A percentile compares a stretch with the other conserved stretches of the same genome.
phyloP scores from a whole-genome alignment of 306 rosid genomes.

The Delonix regia region DNA sequence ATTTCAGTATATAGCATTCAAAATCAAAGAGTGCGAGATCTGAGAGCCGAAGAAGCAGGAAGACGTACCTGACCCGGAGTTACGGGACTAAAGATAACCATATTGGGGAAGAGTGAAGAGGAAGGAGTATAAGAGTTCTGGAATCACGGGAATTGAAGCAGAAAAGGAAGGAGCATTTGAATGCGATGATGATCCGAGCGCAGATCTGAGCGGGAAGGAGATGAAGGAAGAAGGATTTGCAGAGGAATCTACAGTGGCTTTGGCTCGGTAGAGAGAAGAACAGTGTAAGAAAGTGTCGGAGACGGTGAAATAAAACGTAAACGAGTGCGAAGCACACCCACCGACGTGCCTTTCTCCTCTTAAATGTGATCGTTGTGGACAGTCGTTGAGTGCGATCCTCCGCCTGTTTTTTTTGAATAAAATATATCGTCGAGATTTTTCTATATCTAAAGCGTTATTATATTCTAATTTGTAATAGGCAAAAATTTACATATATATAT shows the following conservation, averaged over 20 bases:
- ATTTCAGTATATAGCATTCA: background rate
- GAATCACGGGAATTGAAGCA: conserved; percentile 35
- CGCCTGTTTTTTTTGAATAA: background rate
- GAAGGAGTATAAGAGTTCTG: background rate
- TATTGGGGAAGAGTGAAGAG: conserved; percentile 31
- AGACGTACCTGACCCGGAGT: conserved; percentile 85
- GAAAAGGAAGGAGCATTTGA: conserved; percentile 39
- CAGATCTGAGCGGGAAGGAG: conserved; percentile 34
- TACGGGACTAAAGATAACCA: conserved; percentile 64
- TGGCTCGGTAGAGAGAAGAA: background rate
- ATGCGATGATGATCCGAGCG: conserved; percentile 25
- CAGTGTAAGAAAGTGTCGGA: background rate
- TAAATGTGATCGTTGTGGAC: background rate
- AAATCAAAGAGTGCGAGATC: conserved; percentile 43
- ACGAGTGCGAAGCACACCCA: conserved; percentile 22
- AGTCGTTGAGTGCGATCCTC: background rate
- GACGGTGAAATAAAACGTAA: background rate
- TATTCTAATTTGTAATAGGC: no score
- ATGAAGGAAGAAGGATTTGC: conserved; percentile 21
- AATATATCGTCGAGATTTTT: no score
- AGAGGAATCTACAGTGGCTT: background rate
- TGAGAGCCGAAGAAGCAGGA: conserved; percentile 17
- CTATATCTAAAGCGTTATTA: no score
- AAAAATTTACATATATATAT: no score
- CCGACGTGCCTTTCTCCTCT: background rate